phyloP scores from a whole-genome alignment of 2,329 filamentous ascomycete genomes.

The Aureobasidium leucospermi region DNA sequence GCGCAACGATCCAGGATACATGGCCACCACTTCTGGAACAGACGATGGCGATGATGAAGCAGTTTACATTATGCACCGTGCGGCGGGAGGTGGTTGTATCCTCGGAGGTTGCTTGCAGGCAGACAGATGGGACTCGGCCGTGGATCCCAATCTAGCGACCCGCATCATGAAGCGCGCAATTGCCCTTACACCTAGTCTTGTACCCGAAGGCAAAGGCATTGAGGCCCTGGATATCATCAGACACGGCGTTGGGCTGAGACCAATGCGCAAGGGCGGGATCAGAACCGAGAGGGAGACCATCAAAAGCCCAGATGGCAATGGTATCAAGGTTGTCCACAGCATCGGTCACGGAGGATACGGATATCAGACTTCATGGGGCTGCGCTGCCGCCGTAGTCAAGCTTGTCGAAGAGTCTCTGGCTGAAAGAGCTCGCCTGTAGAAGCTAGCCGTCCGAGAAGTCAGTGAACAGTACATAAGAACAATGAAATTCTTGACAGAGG shows the following conservation, averaged over 20 bases:
- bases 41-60: slow-evolving; percentile 67
- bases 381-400: slow-evolving; percentile 33
- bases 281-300: slow-evolving; percentile 67
- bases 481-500: too few relatives aligned
- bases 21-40: slow-evolving; percentile 63
- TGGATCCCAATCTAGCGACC: slow-evolving; percentile 70
- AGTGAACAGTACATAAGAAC: too few relatives aligned
- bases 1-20: slow-evolving; percentile 65
- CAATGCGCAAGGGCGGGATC: slow-evolving; percentile 64
- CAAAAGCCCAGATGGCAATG: slow-evolving; percentile 33
- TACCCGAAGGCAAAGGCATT: slow-evolving; percentile 56
- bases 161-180: slow-evolving; percentile 79
- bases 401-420: slow-evolving; percentile 30
- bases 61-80: slow-evolving; percentile 75
- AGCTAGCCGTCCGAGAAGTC: too few relatives aligned
- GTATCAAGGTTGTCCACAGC: slow-evolving; percentile 65
- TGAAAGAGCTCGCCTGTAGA: slow-evolving; percentile 22
- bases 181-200: slow-evolving; percentile 56
- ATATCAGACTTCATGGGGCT: slow-evolving; percentile 46
- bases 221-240: slow-evolving; percentile 67
- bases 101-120: slow-evolving; percentile 81
- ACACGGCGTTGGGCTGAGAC: slow-evolving; percentile 75
- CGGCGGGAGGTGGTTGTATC: slow-evolving; percentile 71
- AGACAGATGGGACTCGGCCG: slow-evolving; percentile 69
- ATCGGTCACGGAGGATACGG: slow-evolving; percentile 73